phyloP scores from a whole-genome alignment of 306 rosid species.

The Vigna radiata region DNA sequence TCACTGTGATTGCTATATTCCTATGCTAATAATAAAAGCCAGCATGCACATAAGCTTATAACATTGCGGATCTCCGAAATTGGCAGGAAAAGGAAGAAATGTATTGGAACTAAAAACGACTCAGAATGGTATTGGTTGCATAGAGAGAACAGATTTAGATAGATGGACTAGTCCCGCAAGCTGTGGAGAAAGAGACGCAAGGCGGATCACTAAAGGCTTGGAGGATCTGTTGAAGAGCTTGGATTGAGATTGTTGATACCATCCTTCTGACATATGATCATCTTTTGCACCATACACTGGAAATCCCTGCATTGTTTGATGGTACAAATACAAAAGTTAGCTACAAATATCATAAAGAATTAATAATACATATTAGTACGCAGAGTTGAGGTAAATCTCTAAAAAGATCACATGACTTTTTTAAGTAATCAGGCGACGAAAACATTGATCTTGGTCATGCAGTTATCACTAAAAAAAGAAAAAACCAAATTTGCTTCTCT shows the following conservation, averaged over 20 bases:
- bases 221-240: conserved; percentile 45
- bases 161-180: conserved; percentile 14
- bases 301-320: conserved; percentile 60
- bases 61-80: not conserved
- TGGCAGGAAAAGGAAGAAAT: conserved; percentile 22
- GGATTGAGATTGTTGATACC: conserved; percentile 52
- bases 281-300: conserved; percentile 53
- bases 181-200: not conserved
- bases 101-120: conserved; percentile 18
- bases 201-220: conserved; percentile 27
- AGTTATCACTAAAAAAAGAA: not conserved
- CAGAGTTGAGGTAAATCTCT: not conserved
- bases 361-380: not conserved
- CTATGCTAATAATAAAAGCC: not conserved
- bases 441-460: not conserved
- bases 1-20: conserved; percentile 26
- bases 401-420: not conserved
- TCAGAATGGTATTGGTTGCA: not conserved
- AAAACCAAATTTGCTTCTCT: not conserved
- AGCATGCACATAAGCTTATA: conserved; percentile 15
- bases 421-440: not conserved
- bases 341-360: not conserved
- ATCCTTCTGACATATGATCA: conserved; percentile 61
- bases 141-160: conserved; percentile 13
- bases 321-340: conserved; percentile 22